Evolutionary conservation across 1,284 basidiomycete genomes (phyloP), one percentile per base, ranked within the genome.

Genomic region (Ustilago xerochloae): DNA sequence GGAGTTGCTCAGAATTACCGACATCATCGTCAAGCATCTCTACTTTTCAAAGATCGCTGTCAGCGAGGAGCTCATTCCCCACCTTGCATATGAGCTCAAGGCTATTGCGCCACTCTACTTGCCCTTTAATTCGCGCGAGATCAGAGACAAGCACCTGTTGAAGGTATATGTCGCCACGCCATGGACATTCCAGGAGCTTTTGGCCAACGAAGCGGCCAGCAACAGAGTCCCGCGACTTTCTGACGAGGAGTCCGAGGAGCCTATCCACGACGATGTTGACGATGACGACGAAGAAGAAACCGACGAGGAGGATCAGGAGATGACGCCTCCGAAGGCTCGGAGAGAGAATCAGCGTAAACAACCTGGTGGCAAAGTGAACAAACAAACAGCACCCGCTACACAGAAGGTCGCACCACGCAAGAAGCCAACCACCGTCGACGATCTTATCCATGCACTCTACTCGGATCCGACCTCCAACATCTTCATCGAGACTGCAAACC

Each of bases 131-230:
- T 54, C 59, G 6, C 26, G 6, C 6, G 65, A 68, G 36, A 47
- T 46, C 9, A 9, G 16, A 3, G 51, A 62, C 12, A 10, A 4
- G 22, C 15, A 15, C 3, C 4, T 58, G 1, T 12, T 49, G 7
- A 35, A 6, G 2, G 45, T 41, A 3, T 68, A 68, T 15, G 22
- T 22, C 13, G 43, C 59, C 8, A 36, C 35, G 15, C 38, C 48
- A 0, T 68, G 65, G 55, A 46, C 54, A 6, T 68, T 62, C 30
- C 13, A 33, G 26, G 45, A 47, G 26, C n/a, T n/a, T n/a, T n/a
- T n/a, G n/a, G n/a, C n/a, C n/a, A n/a, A n/a, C n/a, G n/a, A n/a
- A n/a, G n/a, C n/a, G n/a, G n/a, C n/a, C n/a, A n/a, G n/a, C n/a
- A n/a, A n/a, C n/a, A n/a, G n/a, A n/a, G n/a, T n/a, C n/a, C n/a